phyloP scores from a whole-genome alignment of 148 eudicot species.

The Fagopyrum tataricum region DNA sequence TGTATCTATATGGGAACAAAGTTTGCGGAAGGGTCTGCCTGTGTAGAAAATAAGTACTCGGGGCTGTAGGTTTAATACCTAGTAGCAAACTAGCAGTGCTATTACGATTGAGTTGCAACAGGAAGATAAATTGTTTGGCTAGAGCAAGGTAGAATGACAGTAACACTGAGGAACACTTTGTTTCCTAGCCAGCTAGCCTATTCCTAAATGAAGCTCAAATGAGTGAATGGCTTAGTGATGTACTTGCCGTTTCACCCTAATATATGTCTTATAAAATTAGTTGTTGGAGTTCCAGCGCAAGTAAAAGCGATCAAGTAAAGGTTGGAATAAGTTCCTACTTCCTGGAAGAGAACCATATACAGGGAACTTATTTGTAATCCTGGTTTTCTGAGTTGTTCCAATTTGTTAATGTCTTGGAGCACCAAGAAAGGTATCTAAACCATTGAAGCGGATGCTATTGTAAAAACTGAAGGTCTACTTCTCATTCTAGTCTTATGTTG shows the following conservation, averaged over 20 bases:
- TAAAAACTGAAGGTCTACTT: neutral
- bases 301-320: neutral
- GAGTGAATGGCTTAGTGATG: neutral
- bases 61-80: neutral
- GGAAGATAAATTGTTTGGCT: constrained; percentile 1
- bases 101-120: neutral
- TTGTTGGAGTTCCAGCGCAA: neutral
- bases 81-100: neutral
- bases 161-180: neutral
- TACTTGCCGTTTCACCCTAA: neutral
- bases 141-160: neutral
- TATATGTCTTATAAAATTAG: neutral
- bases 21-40: neutral
- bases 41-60: neutral
- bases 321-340: neutral
- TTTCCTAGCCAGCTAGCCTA: neutral
- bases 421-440: neutral
- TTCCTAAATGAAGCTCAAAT: neutral
- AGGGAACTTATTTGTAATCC: neutral
- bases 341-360: neutral
- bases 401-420: neutral
- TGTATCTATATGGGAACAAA: neutral
- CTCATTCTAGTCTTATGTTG: neutral
- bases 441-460: neutral
- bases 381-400: too few relatives aligned